These are phyloP conservation scores for Candida palmyrensis DNA, from an alignment of 805 yeast genomes.

Conservation along the genomic window DNA sequence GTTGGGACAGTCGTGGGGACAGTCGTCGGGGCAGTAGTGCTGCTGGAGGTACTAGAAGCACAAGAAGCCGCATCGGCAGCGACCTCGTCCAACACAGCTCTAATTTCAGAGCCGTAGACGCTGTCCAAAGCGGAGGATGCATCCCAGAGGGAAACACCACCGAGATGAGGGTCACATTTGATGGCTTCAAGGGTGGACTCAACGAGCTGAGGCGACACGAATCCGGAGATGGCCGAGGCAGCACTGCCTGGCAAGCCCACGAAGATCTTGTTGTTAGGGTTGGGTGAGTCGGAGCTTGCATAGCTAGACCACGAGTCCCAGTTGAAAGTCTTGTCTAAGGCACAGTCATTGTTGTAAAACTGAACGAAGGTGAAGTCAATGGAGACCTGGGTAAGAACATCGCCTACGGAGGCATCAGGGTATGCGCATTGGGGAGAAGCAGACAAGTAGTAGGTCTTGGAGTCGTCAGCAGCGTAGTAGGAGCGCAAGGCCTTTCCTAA, in stretches of 20 bases:
- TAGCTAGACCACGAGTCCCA: slow-evolving; percentile 67
- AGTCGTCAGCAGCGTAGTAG: slow-evolving; percentile 15
- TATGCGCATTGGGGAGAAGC: slow-evolving; percentile 93
- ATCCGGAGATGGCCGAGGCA: slow-evolving; percentile 55
- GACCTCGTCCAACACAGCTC: slow-evolving; percentile 9
- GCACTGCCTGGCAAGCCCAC: slow-evolving; percentile 65
- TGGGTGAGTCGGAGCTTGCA: slow-evolving; percentile 57
- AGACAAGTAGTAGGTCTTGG: slow-evolving; percentile 65
- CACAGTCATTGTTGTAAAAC: slow-evolving; percentile 84
- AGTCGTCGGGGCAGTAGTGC: slow-evolving; percentile 19
- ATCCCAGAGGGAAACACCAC: slow-evolving; percentile 36
- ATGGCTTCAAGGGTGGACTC: slow-evolving; percentile 12
- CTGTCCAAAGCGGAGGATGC: slow-evolving; percentile 23
- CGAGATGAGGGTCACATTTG: slow-evolving; percentile 20
- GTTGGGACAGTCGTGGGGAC: slow-evolving; percentile 13
- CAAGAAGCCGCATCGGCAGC: slow-evolving; percentile 5
- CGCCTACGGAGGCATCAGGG: slow-evolving; percentile 55
- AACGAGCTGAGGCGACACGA: slow-evolving; percentile 22
- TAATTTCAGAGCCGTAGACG: slow-evolving; percentile 14
- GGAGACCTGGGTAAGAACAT: slow-evolving; percentile 40
- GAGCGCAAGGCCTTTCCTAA: slow-evolving; percentile 23
- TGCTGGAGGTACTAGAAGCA: slow-evolving; percentile 7
- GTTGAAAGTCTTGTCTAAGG: slow-evolving; percentile 46
- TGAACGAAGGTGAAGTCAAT: slow-evolving; percentile 83
- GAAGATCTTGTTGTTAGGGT: slow-evolving; percentile 61